Conservation (phyloP, 768 basidiomycete genomes). For the Pisolithus tinctorius region DNA sequence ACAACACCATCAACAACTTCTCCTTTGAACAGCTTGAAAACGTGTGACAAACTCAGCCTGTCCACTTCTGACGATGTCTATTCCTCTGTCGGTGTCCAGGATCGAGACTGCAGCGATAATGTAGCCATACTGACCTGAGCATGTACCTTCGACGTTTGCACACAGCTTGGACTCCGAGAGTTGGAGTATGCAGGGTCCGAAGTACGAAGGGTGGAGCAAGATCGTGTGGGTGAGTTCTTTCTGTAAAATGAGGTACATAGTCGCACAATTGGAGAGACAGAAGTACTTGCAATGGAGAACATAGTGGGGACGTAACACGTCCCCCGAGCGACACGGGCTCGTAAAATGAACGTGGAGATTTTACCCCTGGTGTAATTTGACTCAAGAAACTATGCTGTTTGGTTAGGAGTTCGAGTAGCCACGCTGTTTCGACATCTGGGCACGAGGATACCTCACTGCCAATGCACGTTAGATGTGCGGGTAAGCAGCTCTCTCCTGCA, state of each 20-base stretch:
- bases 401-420: too few species aligned
- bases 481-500: too few species aligned
- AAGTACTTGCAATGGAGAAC: conserved; percentile 64
- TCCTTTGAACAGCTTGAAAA: conserved; percentile 99
- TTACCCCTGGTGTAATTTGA: too few species aligned
- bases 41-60: conserved; percentile 95
- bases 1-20: conserved; percentile 98
- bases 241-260: conserved; percentile 24
- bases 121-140: conserved; percentile 56
- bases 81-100: conserved; percentile 85
- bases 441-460: too few species aligned
- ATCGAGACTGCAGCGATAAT: conserved; percentile 90
- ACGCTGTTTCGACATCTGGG: too few species aligned
- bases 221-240: conserved; percentile 45
- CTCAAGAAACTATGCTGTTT: too few species aligned
- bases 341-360: too few species aligned
- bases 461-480: too few species aligned
- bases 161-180: conserved; percentile 88
- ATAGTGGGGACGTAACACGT: conserved; percentile 24
- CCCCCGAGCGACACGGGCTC: too few species aligned
- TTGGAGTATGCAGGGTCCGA: conserved; percentile 90
- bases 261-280: neutral
- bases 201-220: conserved; percentile 97
- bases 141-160: too few species aligned
- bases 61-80: conserved; percentile 85